These are phyloP conservation scores for Eucalyptus leucophloia DNA, from an alignment of 345 rosid genomes.

Conservation along the genomic window DNA sequence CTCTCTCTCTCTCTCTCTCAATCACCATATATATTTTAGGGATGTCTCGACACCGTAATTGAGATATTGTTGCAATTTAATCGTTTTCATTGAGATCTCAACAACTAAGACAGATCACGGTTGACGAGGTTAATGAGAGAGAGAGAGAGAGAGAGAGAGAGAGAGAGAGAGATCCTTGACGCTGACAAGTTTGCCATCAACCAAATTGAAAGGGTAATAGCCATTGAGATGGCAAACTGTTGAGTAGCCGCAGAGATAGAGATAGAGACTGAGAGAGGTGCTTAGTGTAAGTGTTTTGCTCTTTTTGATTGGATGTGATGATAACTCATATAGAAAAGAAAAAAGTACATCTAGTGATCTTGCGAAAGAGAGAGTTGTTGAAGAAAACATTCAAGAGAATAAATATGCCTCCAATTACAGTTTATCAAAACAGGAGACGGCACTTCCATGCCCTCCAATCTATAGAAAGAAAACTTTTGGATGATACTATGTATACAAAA, in stretches of 20 bases:
- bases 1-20: background rate
- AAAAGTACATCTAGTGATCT: background rate
- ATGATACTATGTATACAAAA: background rate
- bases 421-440: background rate
- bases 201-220: background rate
- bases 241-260: background rate
- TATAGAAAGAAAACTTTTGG: background rate
- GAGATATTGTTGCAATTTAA: no score
- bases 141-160: background rate
- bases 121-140: background rate
- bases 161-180: background rate
- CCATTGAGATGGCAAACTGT: background rate
- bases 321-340: background rate
- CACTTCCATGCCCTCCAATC: background rate
- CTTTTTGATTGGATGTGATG: background rate
- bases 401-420: background rate
- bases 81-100: no score
- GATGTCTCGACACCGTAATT: background rate
- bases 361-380: background rate
- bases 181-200: background rate
- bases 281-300: background rate
- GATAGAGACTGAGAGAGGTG: background rate
- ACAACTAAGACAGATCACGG: background rate
- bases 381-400: background rate
- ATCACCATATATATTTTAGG: background rate